Percentiles rank a stretch among this genome's conserved stretches.
phyloP scores from a whole-genome alignment of 2,329 filamentous ascomycete species.

The Alternaria rosae region DNA sequence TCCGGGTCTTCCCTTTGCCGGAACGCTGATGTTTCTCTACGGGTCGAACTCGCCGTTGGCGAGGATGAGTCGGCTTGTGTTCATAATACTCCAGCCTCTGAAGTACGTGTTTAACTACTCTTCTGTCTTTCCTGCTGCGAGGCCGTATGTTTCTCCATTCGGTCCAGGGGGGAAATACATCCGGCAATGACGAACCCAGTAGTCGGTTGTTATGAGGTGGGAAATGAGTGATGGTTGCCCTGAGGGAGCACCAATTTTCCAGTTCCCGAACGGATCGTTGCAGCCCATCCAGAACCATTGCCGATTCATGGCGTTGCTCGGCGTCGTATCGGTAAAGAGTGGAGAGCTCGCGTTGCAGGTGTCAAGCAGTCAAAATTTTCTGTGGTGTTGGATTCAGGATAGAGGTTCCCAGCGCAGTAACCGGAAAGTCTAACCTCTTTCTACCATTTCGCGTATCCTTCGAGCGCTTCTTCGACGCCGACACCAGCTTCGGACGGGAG shows the following conservation, averaged over 20 bases:
- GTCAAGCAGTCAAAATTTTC: neutral
- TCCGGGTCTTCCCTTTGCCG: neutral
- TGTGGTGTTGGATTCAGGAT: neutral
- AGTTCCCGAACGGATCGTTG: neutral
- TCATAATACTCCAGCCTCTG: neutral
- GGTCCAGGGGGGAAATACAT: neutral
- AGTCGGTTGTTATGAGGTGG: neutral
- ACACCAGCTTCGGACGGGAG: neutral
- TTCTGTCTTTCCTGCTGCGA: neutral
- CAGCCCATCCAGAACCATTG: neutral
- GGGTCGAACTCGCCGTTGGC: neutral
- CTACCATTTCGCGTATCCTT: neutral
- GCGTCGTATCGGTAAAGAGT: neutral
- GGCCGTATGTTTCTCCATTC: neutral
- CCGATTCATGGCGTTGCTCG: neutral
- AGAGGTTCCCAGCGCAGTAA: neutral
- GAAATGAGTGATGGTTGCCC: neutral
- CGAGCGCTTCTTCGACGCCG: neutral
- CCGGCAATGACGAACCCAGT: neutral
- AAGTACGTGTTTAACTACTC: neutral
- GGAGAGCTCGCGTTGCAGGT: neutral
- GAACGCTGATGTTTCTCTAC: neutral
- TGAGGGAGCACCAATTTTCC: neutral
- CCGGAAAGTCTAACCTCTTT: neutral
- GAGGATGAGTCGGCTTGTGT: neutral